Percentiles rank a stretch among this genome's conserved stretches.
phyloP scores from a whole-genome alignment of 176 grass and related monocot species.

The Ensete ventricosum region DNA sequence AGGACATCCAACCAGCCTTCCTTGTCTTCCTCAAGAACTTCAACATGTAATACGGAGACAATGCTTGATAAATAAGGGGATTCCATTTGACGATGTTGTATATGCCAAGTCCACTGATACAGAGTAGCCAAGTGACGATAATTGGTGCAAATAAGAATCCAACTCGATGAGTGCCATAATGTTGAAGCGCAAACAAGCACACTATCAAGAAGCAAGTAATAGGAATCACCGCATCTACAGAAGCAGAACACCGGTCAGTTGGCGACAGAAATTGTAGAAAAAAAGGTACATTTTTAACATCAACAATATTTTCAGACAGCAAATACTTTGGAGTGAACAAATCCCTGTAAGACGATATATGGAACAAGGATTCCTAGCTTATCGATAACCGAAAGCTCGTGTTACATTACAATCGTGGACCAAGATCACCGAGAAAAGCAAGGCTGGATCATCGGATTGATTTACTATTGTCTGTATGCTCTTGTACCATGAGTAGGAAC shows the following conservation, averaged over 20 bases:
- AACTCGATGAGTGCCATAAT: constrained; percentile 79
- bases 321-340: constrained; percentile 1
- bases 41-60: constrained; percentile 84
- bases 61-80: constrained; percentile 67
- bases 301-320: background rate
- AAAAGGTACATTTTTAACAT: background rate
- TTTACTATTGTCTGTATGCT: too few relatives aligned
- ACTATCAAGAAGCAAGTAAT: constrained; percentile 83
- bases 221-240: constrained; percentile 81
- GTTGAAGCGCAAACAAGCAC: constrained; percentile 90
- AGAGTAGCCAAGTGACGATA: constrained; percentile 78
- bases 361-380: too few relatives aligned
- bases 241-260: background rate
- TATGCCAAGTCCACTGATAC: constrained; percentile 79
- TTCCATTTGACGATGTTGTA: constrained; percentile 95
- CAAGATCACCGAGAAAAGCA: background rate
- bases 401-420: too few relatives aligned
- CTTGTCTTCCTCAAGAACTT: constrained; percentile 95
- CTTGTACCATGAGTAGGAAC: too few relatives aligned
- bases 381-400: too few relatives aligned
- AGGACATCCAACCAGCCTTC: constrained; percentile 92
- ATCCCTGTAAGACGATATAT: too few relatives aligned
- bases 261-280: background rate
- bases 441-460: background rate
- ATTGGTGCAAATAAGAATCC: constrained; percentile 90